Evolutionary conservation across 805 yeast genomes (phyloP).

Genomic region (Nakazawaea laoshanensis): DNA sequence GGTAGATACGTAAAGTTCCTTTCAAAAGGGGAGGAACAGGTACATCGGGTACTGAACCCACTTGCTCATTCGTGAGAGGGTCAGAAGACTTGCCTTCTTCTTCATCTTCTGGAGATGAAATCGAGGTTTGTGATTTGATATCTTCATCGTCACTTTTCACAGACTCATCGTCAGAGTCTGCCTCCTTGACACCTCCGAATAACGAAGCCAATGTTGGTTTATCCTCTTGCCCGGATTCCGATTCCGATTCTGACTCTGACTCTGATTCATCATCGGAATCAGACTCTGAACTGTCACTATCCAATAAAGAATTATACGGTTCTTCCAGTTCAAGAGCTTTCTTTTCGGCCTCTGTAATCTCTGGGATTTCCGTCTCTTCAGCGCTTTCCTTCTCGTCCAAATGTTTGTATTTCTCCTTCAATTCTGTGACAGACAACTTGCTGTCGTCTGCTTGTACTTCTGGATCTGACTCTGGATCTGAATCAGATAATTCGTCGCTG

Average conservation of each 20-base stretch:
- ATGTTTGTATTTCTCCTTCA: slow-evolving; percentile 46
- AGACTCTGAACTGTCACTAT: slow-evolving; percentile 17
- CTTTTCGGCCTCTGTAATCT: slow-evolving; percentile 10
- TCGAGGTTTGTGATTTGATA: slow-evolving; percentile 20
- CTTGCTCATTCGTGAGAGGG: slow-evolving; percentile 24
- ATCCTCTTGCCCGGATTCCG: slow-evolving; percentile 3
- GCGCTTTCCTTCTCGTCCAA: slow-evolving; percentile 18
- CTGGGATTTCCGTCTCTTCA: slow-evolving; percentile 8
- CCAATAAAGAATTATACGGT: slow-evolving; percentile 12
- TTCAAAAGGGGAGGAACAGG: slow-evolving; percentile 69
- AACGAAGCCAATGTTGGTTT: slow-evolving; percentile 26
- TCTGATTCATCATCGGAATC: slow-evolving; percentile 11
- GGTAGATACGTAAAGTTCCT: slow-evolving; percentile 84
- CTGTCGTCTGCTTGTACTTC: slow-evolving; percentile 32
- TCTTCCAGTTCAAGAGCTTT: slow-evolving; percentile 8
- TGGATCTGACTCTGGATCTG: slow-evolving; percentile 15
- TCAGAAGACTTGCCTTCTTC: slow-evolving; percentile 16
- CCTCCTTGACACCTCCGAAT: slow-evolving; percentile 19
- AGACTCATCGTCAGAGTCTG: slow-evolving; percentile 28
- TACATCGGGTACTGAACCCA: slow-evolving; percentile 53
- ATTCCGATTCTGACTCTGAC: slow-evolving; percentile 13
- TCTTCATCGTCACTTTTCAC: slow-evolving; percentile 20
- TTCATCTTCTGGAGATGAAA: slow-evolving; percentile 26
- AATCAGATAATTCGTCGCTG: slow-evolving; percentile 13
- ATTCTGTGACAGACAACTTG: slow-evolving; percentile 45